Percentiles rank a stretch among this genome's conserved stretches.
Conservation (phyloP, 73 alveolate genomes). For the Stentor roeselii region DNA sequence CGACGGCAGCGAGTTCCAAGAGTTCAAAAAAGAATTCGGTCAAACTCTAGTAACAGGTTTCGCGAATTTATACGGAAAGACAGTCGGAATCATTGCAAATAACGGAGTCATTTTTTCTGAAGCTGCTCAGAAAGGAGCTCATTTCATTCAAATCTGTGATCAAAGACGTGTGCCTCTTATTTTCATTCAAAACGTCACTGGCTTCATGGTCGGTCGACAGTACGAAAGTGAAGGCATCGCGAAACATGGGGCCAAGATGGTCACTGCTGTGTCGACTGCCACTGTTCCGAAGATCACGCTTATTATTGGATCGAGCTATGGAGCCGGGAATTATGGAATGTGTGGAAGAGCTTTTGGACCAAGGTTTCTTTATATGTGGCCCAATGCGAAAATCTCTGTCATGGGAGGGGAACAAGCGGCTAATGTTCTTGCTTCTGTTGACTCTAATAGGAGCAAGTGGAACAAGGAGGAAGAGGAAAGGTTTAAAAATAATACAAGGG, state of each 20-base stretch:
- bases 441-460: constrained; percentile 29
- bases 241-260: constrained; percentile 96
- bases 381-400: constrained; percentile 86
- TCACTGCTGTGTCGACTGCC: constrained; percentile 91
- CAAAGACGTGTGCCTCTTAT: constrained; percentile 87
- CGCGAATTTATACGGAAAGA: constrained; percentile 85
- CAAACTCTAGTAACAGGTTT: constrained; percentile 80
- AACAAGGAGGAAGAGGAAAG: constrained; percentile 48
- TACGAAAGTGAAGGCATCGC: constrained; percentile 95
- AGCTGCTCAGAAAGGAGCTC: constrained; percentile 93
- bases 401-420: constrained; percentile 98
- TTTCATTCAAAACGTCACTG: constrained; percentile 89
- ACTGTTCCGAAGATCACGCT: constrained; percentile 87
- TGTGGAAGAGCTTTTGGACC: constrained; percentile 97
- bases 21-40: constrained; percentile 88
- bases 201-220: constrained; percentile 93
- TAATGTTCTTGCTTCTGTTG: constrained; percentile 43
- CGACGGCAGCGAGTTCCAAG: constrained; percentile 92
- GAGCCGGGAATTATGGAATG: constrained; percentile 99
- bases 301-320: constrained; percentile 85
- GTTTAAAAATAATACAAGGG: constrained; percentile 38
- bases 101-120: constrained; percentile 89
- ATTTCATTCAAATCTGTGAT: constrained; percentile 86
- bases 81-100: constrained; percentile 94
- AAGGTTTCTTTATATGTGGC: constrained; percentile 87